Conservation (phyloP, 257 asterid genomes). For the Solanum peruvianum region DNA sequence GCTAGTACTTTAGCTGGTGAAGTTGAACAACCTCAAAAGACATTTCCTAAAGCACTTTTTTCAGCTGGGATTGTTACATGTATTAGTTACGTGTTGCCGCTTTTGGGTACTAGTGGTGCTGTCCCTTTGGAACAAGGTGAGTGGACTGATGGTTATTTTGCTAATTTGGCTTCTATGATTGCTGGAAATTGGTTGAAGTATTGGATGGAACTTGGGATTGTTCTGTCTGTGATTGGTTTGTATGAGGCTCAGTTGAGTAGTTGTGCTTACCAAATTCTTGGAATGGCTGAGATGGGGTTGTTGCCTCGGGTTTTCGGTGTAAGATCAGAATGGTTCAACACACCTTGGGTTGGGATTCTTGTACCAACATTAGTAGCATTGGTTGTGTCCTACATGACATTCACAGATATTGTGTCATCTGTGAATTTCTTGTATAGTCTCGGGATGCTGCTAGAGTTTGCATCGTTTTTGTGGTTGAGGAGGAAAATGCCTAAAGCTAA, state of each 20-base stretch:
- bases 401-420: constrained; percentile 24
- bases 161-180: constrained; percentile 25
- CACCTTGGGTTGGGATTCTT: constrained; percentile 61
- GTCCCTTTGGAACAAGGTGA: constrained; percentile 30
- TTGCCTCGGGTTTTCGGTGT: constrained; percentile 25
- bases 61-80: constrained; percentile 50
- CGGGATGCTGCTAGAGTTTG: constrained; percentile 66
- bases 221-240: constrained; percentile 37
- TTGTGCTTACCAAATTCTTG: constrained; percentile 43
- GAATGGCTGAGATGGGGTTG: constrained; percentile 47
- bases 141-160: constrained; percentile 45
- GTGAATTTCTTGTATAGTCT: constrained; percentile 58
- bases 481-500: constrained; percentile 13
- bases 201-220: constrained; percentile 58
- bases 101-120: constrained; percentile 48
- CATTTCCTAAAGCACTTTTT: constrained; percentile 38
- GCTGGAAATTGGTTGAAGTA: constrained; percentile 52
- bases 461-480: constrained; percentile 43
- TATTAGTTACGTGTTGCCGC: constrained; percentile 44
- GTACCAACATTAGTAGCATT: constrained; percentile 32
- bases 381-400: constrained; percentile 28
- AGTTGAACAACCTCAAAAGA: constrained; percentile 51
- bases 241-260: constrained; percentile 56
- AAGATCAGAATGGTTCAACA: constrained; percentile 41
- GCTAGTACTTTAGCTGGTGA: constrained; percentile 69